Base-by-base conservation (phyloP, 257 asterid genomes). In the Nicotiana benthamiana region DNA sequence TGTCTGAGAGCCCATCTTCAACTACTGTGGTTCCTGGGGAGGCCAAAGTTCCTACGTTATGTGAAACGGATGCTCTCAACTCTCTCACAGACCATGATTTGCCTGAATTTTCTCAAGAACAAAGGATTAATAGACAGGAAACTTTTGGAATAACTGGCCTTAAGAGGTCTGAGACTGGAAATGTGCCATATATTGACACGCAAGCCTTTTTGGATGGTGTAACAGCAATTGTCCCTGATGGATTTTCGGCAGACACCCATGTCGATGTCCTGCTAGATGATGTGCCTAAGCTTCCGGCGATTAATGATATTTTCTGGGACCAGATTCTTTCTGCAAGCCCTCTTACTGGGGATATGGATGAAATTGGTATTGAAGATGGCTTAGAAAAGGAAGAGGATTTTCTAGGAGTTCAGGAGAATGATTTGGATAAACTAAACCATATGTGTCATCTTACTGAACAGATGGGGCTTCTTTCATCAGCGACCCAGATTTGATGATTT, bases 221-320 rank as follows among this genome's bases (percentile, higher is more conserved):
- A 64, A 52, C 81, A 13, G 83, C 88, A n/a, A 82, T 75, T 77
- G 80, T 78, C 4, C 62, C 89, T 0, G 92, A 88, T 79, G 91
- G 83, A 59, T 79, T 83, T 77, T 83, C 84, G 67, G 87, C 86
- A 60, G 89, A 86, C 82, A 83, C 84, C 61, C 89, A 88, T 28
- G 88, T 81, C 77, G 94, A 89, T 81, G 68, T 83, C 46, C 74
- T 89, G 85, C 84, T 85, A 20, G 93, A 85, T 65, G 92, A 86
- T 81, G 81, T 84, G 66, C 91, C 89, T 59, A 87, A 89, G 81
- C 93, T 90, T 62, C 92, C 97, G 1, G 90, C 92, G 34, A 93
- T 91, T 72, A 84, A 89, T 64, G 97, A 93, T 84, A 90, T 85
- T 54, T 93, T 93, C 84, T 90, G 97, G 97, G 97, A 91, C 87